Percentiles rank a stretch among this genome's conserved stretches.
These are phyloP conservation scores for Massariosphaeria phaeospora DNA, from an alignment of 495 filamentous ascomycete genomes.

Conservation along the genomic window DNA sequence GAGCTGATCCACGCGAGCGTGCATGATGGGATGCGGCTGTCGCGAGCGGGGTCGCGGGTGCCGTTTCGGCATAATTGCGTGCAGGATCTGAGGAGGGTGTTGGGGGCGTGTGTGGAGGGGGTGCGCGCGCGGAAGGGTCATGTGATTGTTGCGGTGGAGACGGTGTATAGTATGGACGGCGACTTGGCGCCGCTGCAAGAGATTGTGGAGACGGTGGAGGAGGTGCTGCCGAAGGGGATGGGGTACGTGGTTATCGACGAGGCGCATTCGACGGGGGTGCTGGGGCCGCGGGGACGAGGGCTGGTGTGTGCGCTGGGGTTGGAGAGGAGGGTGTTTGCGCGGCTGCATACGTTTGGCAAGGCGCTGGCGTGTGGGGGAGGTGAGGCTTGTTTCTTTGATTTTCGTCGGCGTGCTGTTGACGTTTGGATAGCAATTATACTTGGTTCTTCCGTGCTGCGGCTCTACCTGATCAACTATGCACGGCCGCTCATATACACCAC, in stretches of 20 bases:
- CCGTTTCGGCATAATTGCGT: slow-evolving; percentile 62
- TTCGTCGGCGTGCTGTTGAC: too few relatives aligned
- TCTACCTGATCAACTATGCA: slow-evolving; percentile 62
- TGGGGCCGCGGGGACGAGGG: slow-evolving; percentile 59
- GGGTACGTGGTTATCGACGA: slow-evolving; percentile 73
- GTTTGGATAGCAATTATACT: slow-evolving; percentile 35
- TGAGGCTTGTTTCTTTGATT: slow-evolving; percentile 40
- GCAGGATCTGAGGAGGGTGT: slow-evolving; percentile 40
- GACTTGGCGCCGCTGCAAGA: slow-evolving; percentile 61
- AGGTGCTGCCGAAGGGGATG: slow-evolving; percentile 52
- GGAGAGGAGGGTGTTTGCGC: slow-evolving; percentile 61
- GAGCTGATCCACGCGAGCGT: slow-evolving; percentile 72
- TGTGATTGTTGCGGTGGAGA: slow-evolving; percentile 66
- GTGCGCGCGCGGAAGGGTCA: slow-evolving; percentile 43
- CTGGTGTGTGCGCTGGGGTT: slow-evolving; percentile 62
- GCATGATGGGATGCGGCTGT: slow-evolving; percentile 71
- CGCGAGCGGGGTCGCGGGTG: slow-evolving; percentile 47
- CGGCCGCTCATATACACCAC: slow-evolving; percentile 59
- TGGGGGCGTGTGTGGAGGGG: slow-evolving; percentile 39
- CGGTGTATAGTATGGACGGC: slow-evolving; percentile 83
- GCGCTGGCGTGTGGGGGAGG: slow-evolving; percentile 68
- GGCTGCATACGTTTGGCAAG: slow-evolving; percentile 75
- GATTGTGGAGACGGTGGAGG: slow-evolving; percentile 54
- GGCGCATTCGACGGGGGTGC: slow-evolving; percentile 67
- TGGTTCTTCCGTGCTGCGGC: slow-evolving; percentile 47